Evolutionary conservation across 306 rosid genomes (phyloP), one percentile per base, ranked within the genome.

Genomic region (Lupinus albus): DNA sequence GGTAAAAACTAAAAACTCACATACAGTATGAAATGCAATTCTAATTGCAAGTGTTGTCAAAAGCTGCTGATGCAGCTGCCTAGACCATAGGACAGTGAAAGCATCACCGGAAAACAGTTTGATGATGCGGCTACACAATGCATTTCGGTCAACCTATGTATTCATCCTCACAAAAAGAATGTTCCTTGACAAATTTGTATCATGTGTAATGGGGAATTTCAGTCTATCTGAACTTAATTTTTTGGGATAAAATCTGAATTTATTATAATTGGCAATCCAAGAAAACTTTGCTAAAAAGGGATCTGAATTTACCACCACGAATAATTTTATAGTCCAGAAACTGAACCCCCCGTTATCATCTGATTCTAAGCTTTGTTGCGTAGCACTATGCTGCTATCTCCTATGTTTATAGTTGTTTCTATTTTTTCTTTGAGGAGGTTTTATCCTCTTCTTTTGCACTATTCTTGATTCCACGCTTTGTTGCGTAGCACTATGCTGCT

Each of bases 111-210:
- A 42, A 15, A 39, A 33, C 9, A 57, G 28, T 35, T 55, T 38
- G 33, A 64, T 58, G 65, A 53, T 66, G 78, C 32, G 42, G 17
- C 35, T 68, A 11, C 45, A 49, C 18, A 57, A 54, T 35, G 61
- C 68, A 70, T 47, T 69, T 30, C n/a, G 4, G 28, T 20, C 41
- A 33, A 54, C 50, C 35, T 53, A 52, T 21, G 21, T 35, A 33
- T 68, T 45, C 6, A 65, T 36, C 59, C 57, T 20, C 11, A 56
- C 14, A 46, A 3, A 28, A 63, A 63, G 4, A 64, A 13, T 25
- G 16, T 10, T 53, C 2, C 9, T 6, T 28, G 41, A 20, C 39
- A 18, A 51, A 38, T 44, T 5, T 6, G 16, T 6, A 58, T 8
- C 50, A 25, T 16, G 25, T 39, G 5, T 39, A 41, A 48, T 28